Evolutionary conservation across 495 filamentous ascomycete species (phyloP), one percentile per base, ranked within the genome.

Genomic region (Annulohypoxylon moriforme): DNA sequence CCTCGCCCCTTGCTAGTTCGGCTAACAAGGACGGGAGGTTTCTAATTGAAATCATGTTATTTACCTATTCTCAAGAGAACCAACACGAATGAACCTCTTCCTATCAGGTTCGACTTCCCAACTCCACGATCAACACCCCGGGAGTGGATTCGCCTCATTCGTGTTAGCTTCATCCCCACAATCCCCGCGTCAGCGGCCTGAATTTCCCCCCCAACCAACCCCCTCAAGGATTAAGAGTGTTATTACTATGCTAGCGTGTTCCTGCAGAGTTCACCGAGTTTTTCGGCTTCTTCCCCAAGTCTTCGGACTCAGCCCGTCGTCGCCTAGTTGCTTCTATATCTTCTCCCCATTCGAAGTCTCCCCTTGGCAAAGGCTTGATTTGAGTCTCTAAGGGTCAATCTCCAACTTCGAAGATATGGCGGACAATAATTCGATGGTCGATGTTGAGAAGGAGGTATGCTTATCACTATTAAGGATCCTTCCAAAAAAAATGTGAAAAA

Each of bases 401-500:
- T 38, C 20, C 4, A 38, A 18, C 36, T 20, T 31, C 34, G 13
- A 59, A 11, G 55, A 64, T 10, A 73, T 73, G 70, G 22, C 60
- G 8, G 60, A 68, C 36, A 55, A 24, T 3, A 73, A 68, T n/a
- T 65, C 60, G 9, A 53, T 10, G 10, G 40, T 57, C 31, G 70
- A 73, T 27, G 38, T 65, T 14, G 70, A 73, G 56, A 68, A 73
- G 33, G 70, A 69, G 65, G 70, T 69, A 68, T 24, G 60, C 13
- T 18, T 10, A 7, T 49, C 0, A n/a, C 36, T 25, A n/a, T 36
- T 25, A 16, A 8, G 14, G 18, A 31, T 42, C n/a, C 0, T 3
- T 24, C 5, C n/a, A n/a, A n/a, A n/a, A n/a, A 16, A n/a, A 31
- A 44, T 33, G 24, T 13, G 24, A 38, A 18, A 22, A 31, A 16